Percentiles rank a stretch among this genome's conserved stretches.
Conservation (phyloP, 2,329 filamentous ascomycete species). For the Diaporthe sp. region DNA sequence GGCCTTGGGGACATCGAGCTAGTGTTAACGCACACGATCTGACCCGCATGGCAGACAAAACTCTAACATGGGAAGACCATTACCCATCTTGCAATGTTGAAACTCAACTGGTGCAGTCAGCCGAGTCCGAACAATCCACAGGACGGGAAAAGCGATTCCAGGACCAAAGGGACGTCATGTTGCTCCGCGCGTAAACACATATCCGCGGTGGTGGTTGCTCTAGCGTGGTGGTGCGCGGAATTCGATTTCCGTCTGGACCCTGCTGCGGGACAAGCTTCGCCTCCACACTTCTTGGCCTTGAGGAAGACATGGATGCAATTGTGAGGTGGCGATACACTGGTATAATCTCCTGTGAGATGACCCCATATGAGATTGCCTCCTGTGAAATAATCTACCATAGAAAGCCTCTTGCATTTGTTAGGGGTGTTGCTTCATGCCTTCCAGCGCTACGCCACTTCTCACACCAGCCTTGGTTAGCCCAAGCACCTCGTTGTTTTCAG, state of each 20-base stretch:
- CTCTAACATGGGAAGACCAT: background rate
- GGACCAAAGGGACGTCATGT: background rate
- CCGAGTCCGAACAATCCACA: background rate
- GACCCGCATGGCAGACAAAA: background rate
- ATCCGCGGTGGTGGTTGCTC: background rate
- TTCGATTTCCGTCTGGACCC: conserved; percentile 4
- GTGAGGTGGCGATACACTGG: background rate
- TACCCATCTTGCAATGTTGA: no score
- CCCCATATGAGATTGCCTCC: no score
- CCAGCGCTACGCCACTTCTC: background rate
- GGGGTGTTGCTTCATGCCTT: background rate
- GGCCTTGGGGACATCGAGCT: background rate
- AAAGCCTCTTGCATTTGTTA: background rate
- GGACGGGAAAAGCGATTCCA: background rate
- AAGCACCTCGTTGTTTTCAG: background rate
- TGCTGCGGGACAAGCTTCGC: background rate
- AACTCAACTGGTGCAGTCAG: background rate
- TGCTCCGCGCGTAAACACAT: conserved; percentile 5
- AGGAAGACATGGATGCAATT: background rate
- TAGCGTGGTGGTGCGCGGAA: background rate
- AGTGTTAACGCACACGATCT: background rate
- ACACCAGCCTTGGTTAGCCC: background rate
- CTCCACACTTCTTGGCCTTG: background rate
- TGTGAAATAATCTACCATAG: background rate
- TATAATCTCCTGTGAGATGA: background rate